A percentile compares a stretch with the other conserved stretches of the same genome.
phyloP scores from a whole-genome alignment of 1,284 basidiomycete species.

The Ceratorhiza oryzae-sativae region DNA sequence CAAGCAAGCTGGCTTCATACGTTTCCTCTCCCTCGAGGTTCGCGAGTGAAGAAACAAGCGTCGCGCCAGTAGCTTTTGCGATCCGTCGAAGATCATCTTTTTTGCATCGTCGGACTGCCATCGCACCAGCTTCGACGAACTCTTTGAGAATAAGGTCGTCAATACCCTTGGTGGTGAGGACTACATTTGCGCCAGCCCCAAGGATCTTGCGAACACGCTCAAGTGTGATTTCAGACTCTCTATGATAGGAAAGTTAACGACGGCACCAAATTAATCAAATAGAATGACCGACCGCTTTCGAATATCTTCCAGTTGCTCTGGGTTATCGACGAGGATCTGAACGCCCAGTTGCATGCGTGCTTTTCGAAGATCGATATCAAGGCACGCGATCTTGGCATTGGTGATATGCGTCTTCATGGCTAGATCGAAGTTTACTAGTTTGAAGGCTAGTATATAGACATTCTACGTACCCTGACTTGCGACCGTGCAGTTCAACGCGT shows the following conservation, averaged over 20 bases:
- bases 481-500: constrained; percentile 98
- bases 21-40: constrained; percentile 99
- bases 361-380: constrained; percentile 98
- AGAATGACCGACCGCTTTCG: constrained; percentile 75
- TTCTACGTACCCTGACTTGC: constrained; percentile 85
- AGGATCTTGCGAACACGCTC: constrained; percentile 97
- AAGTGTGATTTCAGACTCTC: constrained; percentile 95
- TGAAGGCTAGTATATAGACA: constrained; percentile 18
- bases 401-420: constrained; percentile 97
- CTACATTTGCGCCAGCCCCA: constrained; percentile 94
- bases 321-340: constrained; percentile 97
- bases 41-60: constrained; percentile 89
- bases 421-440: constrained; percentile 49
- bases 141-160: constrained; percentile 99
- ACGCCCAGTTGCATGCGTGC: constrained; percentile 97
- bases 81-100: constrained; percentile 98
- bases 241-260: constrained; percentile 48
- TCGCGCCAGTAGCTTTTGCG: constrained; percentile 96
- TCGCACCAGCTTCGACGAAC: constrained; percentile 98
- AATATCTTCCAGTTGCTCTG: constrained; percentile 96
- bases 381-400: constrained; percentile 96
- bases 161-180: constrained; percentile 98
- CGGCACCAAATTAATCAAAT: neutral
- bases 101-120: constrained; percentile 96
- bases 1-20: constrained; percentile 90